Base-by-base conservation (phyloP, 148 eudicot species). In the Pharnaceum exiguum region DNA sequence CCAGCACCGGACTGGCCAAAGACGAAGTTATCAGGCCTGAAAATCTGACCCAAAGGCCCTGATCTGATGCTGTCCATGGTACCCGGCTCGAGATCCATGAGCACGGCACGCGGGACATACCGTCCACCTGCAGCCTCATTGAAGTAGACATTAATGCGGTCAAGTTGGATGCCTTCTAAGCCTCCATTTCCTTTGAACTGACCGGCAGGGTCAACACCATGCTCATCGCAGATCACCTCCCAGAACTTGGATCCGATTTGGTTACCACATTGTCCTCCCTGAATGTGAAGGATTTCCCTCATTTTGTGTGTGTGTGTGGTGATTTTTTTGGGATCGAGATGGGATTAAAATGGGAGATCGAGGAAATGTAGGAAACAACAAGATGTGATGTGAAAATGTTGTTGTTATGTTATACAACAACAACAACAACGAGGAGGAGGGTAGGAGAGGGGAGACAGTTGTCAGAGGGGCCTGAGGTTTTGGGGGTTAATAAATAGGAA, bases 21-120 rank as follows among this genome's bases (percentile, higher is more conserved):
- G 1, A 85, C 87, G 15, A 85, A 85, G 57, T 85, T 85, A 55
- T 85, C 93, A 11, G 93, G 93, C 9, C 93, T 37, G 32, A 85
- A 85, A 23, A 85, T 85, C 54, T 77, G 77, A 7, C 93, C 93
- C 3, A 75, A 60, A 0, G 93, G 87, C 0, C 93, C 88, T 11
- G 93, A 49, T 68, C 85, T 59, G 63, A 85, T 82, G 15, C 85
- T 74, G n/a, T 86, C 95, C 95, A 86, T 86, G 22, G 95, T 86
- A 6, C 95, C 95, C 1, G 95, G 91, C 24, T 85, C 88, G 4
- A 82, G 88, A 82, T 85, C 88, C 91, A 85, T 82, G 46, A 85
- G 78, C 6, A 85, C 87, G 9, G 91, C 87, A 33, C 91, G 55
- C 0, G 91, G 91, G 4, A 82, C 85, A 44, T 70, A 86, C 12